These are phyloP conservation scores for Malania oleifera DNA, from an alignment of 164 flowering plant species.

Conservation along the genomic window DNA sequence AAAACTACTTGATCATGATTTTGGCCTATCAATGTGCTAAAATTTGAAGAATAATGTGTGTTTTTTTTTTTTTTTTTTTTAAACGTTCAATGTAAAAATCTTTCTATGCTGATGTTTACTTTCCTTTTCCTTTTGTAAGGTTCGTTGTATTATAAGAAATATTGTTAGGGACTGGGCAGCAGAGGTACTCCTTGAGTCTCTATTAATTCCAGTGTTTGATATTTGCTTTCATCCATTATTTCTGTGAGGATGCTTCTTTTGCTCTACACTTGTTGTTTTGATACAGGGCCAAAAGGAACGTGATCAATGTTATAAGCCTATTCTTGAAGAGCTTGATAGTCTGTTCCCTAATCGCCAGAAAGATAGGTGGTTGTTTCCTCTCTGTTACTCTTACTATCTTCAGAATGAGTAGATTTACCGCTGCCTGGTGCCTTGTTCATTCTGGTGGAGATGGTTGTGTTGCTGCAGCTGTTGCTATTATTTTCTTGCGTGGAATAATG, in stretches of 20 bases:
- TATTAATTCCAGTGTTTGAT: neutral
- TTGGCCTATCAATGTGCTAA: too few species aligned
- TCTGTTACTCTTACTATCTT: too few species aligned
- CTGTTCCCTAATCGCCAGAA: constrained; percentile 60
- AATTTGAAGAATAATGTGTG: too few species aligned
- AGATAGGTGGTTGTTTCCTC: constrained; percentile 39
- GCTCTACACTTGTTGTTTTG: neutral
- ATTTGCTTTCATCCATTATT: neutral
- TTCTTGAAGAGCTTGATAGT: constrained; percentile 83
- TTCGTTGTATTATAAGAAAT: constrained; percentile 87
- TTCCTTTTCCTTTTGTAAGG: constrained; percentile 39
- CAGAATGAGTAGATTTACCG: too few species aligned
- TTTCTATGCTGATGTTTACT: neutral
- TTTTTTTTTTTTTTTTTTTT: too few species aligned
- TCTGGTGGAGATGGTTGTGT: too few species aligned
- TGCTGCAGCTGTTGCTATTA: neutral
- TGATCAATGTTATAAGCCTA: constrained; percentile 91
- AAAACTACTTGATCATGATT: too few species aligned
- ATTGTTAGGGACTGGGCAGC: constrained; percentile 95
- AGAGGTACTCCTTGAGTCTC: constrained; percentile 53
- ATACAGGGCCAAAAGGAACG: constrained; percentile 84
- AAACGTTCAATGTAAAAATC: neutral
- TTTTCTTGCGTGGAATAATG: neutral
- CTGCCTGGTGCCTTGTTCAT: too few species aligned
- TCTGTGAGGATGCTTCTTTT: neutral